Percentiles rank a stretch among this genome's conserved stretches.
These are phyloP conservation scores for Sonneratia alba DNA, from an alignment of 345 rosid genomes.

Conservation along the genomic window DNA sequence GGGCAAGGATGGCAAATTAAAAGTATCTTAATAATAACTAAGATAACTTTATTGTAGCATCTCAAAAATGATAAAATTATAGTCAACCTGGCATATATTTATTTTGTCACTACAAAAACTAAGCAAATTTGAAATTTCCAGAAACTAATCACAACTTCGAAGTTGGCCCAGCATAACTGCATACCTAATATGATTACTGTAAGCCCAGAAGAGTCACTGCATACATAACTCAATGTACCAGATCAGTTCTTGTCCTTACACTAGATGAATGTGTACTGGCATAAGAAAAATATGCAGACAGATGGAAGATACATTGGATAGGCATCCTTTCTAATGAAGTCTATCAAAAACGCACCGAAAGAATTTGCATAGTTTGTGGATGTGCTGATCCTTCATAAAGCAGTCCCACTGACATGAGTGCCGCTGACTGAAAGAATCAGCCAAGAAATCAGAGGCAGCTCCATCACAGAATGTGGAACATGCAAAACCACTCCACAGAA, in stretches of 20 bases:
- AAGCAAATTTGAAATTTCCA: not conserved
- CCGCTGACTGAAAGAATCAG: slow-evolving; percentile 60
- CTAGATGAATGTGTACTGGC: not conserved
- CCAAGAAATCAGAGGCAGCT: not conserved
- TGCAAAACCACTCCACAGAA: not conserved
- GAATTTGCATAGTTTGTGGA: slow-evolving; percentile 73
- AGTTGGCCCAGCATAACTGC: not conserved
- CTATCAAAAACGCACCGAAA: slow-evolving; percentile 41
- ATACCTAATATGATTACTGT: not conserved
- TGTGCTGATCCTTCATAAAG: slow-evolving; percentile 96
- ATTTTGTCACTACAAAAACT: not conserved
- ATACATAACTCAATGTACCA: not conserved
- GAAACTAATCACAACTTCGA: not conserved
- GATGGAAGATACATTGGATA: not conserved
- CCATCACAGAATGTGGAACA: not conserved
- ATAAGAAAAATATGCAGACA: not conserved
- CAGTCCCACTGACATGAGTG: slow-evolving; percentile 81
- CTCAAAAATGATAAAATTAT: not conserved
- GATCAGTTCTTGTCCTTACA: not conserved
- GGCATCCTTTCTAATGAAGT: not conserved
- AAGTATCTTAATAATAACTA: not conserved
- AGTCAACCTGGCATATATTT: not conserved
- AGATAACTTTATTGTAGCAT: not conserved
- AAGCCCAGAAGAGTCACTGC: not conserved
- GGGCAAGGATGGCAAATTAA: not conserved